Evolutionary conservation across 768 basidiomycete genomes (phyloP).

Genomic region (Baorangia bicolor): DNA sequence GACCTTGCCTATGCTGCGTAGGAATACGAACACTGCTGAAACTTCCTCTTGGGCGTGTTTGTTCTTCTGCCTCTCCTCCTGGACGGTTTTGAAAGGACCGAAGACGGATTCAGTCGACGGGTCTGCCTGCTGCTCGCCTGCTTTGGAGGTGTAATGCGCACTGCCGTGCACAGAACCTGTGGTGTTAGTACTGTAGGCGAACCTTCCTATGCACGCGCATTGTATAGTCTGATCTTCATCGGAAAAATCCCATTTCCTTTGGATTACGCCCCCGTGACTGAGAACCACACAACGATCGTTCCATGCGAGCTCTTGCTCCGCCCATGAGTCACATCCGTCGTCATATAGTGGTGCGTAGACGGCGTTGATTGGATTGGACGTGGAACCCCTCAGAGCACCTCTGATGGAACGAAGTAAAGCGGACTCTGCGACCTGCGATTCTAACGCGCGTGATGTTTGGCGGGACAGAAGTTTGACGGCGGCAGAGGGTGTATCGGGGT

Average conservation of each 20-base stretch:
- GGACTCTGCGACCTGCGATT: conserved; percentile 27
- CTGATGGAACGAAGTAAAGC: conserved; percentile 56
- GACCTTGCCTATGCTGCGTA: conserved; percentile 72
- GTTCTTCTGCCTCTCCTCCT: conserved; percentile 39
- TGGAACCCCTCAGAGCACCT: conserved; percentile 56
- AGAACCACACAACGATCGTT: conserved; percentile 60
- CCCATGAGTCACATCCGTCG: conserved; percentile 39
- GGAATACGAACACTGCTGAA: conserved; percentile 72
- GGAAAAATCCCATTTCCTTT: conserved; percentile 73
- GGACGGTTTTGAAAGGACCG: conserved; percentile 43
- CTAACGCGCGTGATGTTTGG: conserved; percentile 17
- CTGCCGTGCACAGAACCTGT: conserved; percentile 25
- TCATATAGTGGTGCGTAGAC: conserved; percentile 44
- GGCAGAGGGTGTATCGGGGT: conserved; percentile 43
- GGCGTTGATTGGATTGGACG: conserved; percentile 40
- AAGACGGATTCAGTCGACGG: conserved; percentile 32
- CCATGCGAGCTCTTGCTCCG: conserved; percentile 73
- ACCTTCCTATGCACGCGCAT: conserved; percentile 74
- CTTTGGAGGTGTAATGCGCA: conserved; percentile 29
- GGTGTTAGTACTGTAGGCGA: conserved; percentile 50
- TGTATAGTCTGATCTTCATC: conserved; percentile 72
- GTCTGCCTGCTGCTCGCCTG: conserved; percentile 16
- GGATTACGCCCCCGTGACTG: conserved; percentile 64
- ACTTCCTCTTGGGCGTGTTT: conserved; percentile 40
- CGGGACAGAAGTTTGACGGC: conserved; percentile 42